A percentile compares a stretch with the other conserved stretches of the same genome.
These are phyloP conservation scores for Trichoderma endophyticum DNA, from an alignment of 2,329 filamentous ascomycete genomes.

Conservation along the genomic window DNA sequence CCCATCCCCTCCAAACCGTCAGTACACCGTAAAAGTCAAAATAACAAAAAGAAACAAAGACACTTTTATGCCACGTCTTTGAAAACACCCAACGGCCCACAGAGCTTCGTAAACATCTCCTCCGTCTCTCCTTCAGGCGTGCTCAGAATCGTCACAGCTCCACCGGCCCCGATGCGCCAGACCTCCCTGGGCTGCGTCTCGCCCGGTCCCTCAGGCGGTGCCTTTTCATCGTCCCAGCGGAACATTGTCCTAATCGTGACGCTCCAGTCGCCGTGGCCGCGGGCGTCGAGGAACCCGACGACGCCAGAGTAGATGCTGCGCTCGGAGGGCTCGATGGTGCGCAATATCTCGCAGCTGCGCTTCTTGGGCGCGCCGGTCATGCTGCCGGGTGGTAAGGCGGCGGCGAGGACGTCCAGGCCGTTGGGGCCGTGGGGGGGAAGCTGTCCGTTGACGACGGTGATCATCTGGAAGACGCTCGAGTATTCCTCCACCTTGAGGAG, in stretches of 20 bases:
- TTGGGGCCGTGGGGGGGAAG: constrained; percentile 45
- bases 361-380: constrained; percentile 98
- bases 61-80: constrained; percentile 31
- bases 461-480: constrained; percentile 85
- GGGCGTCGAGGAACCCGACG: constrained; percentile 83
- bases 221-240: constrained; percentile 61
- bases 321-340: constrained; percentile 60
- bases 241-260: constrained; percentile 86
- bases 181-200: constrained; percentile 45
- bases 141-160: constrained; percentile 83
- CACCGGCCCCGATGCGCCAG: constrained; percentile 87
- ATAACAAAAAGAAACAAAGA: not conserved
- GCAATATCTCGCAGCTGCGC: constrained; percentile 80
- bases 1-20: not conserved
- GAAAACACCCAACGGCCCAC: constrained; percentile 54
- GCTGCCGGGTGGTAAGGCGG: constrained; percentile 80
- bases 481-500: constrained; percentile 89
- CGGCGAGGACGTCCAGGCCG: constrained; percentile 72
- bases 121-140: constrained; percentile 77
- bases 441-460: constrained; percentile 77
- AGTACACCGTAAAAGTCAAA: not conserved
- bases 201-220: constrained; percentile 24
- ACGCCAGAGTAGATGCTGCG: constrained; percentile 84
- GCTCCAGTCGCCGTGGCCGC: constrained; percentile 83
- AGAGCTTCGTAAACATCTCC: constrained; percentile 81